Evolutionary conservation across 169 alveolate species (phyloP).

Genomic region (Perkinsus olseni): DNA sequence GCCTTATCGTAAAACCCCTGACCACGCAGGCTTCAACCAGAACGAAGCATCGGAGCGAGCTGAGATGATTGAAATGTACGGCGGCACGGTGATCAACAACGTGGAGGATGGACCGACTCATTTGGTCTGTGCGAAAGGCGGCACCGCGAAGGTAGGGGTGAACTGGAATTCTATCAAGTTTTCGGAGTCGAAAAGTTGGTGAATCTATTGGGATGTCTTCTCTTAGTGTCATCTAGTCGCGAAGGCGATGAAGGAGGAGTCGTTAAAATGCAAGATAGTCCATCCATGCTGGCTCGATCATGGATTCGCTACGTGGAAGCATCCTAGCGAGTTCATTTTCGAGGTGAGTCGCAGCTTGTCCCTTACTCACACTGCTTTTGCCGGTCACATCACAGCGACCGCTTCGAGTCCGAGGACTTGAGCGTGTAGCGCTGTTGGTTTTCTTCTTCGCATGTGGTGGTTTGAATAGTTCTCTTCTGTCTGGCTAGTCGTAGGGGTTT

Average conservation of each 20-base stretch:
- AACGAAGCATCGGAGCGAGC: not conserved
- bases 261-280: not conserved
- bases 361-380: not conserved
- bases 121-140: not conserved
- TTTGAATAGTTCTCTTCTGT: too few relatives aligned
- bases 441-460: too few relatives aligned
- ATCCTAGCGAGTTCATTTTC: not conserved
- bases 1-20: not conserved
- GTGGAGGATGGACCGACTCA: not conserved
- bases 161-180: too few relatives aligned
- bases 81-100: not conserved
- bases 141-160: not conserved
- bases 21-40: not conserved
- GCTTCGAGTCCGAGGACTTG: too few relatives aligned
- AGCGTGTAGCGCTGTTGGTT: too few relatives aligned
- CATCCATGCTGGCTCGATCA: not conserved
- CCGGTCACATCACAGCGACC: too few relatives aligned
- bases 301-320: not conserved
- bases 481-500: too few relatives aligned
- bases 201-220: not conserved
- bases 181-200: not conserved
- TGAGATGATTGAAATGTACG: not conserved
- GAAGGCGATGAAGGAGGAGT: not conserved
- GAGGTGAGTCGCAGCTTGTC: not conserved
- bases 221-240: not conserved